A percentile compares a stretch with the other conserved stretches of the same genome.
Evolutionary conservation across 148 eudicot species (phyloP).

Genomic region (Heliosperma pusillum): DNA sequence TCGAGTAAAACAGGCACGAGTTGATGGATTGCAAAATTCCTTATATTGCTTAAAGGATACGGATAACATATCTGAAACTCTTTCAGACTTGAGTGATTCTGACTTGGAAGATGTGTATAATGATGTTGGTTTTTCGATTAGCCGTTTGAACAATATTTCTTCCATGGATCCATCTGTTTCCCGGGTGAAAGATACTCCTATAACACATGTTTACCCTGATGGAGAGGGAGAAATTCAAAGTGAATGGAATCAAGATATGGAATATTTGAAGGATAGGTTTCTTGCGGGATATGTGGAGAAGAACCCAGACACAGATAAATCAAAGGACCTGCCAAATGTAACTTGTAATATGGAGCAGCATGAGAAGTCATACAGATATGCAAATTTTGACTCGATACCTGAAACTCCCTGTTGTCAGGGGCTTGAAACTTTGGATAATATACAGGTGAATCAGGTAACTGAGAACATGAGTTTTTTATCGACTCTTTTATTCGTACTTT

Average conservation of each 20-base stretch:
- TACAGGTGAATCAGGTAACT: conserved; percentile 10
- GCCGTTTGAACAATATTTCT: conserved; percentile 18
- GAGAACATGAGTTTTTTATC: not conserved
- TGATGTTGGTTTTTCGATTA: conserved; percentile 57
- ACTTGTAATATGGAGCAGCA: conserved; percentile 2
- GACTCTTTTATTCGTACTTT: not conserved
- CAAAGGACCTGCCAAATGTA: conserved; percentile 6
- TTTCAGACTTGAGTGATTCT: conserved; percentile 59
- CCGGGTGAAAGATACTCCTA: conserved; percentile 59
- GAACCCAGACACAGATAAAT: not conserved
- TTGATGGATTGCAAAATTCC: conserved; percentile 31
- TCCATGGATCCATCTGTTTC: conserved; percentile 39
- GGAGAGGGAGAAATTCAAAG: conserved; percentile 32
- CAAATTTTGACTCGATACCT: not conserved
- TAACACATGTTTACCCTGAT: conserved; percentile 30
- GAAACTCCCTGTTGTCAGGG: not conserved
- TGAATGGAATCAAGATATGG: conserved; percentile 22
- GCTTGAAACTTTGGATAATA: not conserved
- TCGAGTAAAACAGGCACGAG: conserved; percentile 73
- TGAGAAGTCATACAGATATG: not conserved
- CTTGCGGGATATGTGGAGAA: conserved; percentile 14
- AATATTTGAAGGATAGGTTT: conserved; percentile 17
- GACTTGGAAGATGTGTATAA: conserved; percentile 65
- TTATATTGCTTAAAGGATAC: conserved; percentile 25
- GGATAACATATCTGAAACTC: conserved; percentile 30